phyloP scores from a whole-genome alignment of 2,329 filamentous ascomycete genomes.

The Falciphora oryzae region DNA sequence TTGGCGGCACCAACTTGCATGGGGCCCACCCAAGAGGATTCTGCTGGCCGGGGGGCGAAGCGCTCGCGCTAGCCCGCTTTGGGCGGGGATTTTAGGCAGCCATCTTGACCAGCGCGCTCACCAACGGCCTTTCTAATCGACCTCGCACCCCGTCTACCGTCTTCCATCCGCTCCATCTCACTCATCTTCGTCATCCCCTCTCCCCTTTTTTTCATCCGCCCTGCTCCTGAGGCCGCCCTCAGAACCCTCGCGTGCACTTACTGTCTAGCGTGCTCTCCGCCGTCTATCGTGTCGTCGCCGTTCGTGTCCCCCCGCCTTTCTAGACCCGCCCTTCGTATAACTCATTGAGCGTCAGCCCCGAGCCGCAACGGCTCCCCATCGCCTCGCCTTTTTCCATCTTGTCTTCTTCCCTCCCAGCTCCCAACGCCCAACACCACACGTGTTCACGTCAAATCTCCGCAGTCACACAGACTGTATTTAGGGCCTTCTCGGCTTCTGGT shows the following conservation, averaged over 20 bases:
- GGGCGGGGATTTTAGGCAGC: slow-evolving; percentile 18
- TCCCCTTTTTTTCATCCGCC: slow-evolving; percentile 8
- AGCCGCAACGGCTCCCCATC: not conserved
- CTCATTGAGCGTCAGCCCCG: not conserved
- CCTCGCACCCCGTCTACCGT: slow-evolving; percentile 8
- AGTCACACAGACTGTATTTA: not conserved
- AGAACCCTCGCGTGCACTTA: not conserved
- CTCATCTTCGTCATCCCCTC: slow-evolving; percentile 11
- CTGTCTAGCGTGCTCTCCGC: not conserved
- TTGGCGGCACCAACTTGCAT: not conserved
- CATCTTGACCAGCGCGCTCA: slow-evolving; percentile 11
- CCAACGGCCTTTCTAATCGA: slow-evolving; percentile 6
- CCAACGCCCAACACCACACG: not conserved
- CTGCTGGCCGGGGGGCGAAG: slow-evolving; percentile 17
- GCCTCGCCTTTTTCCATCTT: not conserved
- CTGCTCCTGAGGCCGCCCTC: slow-evolving; percentile 6
- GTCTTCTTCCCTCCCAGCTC: not conserved
- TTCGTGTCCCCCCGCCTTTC: not conserved
- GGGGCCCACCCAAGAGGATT: slow-evolving; percentile 10
- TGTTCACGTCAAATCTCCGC: not conserved
- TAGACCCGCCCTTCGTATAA: not conserved
- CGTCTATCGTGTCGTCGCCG: too few relatives aligned
- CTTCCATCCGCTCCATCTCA: slow-evolving; percentile 10
- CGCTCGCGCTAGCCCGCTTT: slow-evolving; percentile 14
- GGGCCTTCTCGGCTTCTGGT: not conserved